A percentile compares a stretch with the other conserved stretches of the same genome.
Evolutionary conservation across 75 land plant genomes (phyloP).

Genomic region (Cupressus sempervirens): DNA sequence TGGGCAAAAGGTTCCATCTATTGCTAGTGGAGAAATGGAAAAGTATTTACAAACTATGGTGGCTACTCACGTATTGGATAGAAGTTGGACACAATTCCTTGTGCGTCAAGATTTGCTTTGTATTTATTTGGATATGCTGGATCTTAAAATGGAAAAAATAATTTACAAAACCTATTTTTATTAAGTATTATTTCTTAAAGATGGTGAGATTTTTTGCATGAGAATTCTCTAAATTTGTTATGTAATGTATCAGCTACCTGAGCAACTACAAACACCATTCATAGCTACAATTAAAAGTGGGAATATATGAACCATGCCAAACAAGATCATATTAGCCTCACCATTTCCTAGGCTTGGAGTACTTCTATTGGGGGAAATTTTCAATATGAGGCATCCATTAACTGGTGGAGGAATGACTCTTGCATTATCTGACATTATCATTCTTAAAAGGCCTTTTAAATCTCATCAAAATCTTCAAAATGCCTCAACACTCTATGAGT

Average conservation of each 20-base stretch:
- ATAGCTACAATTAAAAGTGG: conserved; percentile 62
- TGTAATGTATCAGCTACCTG: too few species aligned
- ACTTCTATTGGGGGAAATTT: conserved; percentile 87
- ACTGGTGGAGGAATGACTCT: conserved; percentile 99
- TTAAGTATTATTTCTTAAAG: too few species aligned
- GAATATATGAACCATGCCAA: conserved; percentile 73
- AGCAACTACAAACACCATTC: too few species aligned
- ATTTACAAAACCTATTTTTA: too few species aligned
- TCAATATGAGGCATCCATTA: conserved; percentile 93
- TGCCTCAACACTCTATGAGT: conserved; percentile 54
- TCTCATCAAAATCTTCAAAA: conserved; percentile 66
- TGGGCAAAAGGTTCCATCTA: conserved; percentile 74
- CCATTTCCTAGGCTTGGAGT: conserved; percentile 93
- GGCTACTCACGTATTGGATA: conserved; percentile 76
- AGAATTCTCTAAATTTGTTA: too few species aligned
- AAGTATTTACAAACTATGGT: conserved; percentile 68
- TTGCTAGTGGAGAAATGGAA: conserved; percentile 86
- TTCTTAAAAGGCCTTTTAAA: conserved; percentile 61
- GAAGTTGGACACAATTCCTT: background rate
- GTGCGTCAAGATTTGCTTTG: background rate
- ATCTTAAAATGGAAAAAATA: too few species aligned
- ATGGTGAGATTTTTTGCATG: too few species aligned
- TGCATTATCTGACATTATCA: conserved; percentile 78
- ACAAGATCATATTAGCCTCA: conserved; percentile 86
- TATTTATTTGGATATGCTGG: background rate